phyloP scores from a whole-genome alignment of 352 stramenopile species.

The Phytophthora citrophthora region DNA sequence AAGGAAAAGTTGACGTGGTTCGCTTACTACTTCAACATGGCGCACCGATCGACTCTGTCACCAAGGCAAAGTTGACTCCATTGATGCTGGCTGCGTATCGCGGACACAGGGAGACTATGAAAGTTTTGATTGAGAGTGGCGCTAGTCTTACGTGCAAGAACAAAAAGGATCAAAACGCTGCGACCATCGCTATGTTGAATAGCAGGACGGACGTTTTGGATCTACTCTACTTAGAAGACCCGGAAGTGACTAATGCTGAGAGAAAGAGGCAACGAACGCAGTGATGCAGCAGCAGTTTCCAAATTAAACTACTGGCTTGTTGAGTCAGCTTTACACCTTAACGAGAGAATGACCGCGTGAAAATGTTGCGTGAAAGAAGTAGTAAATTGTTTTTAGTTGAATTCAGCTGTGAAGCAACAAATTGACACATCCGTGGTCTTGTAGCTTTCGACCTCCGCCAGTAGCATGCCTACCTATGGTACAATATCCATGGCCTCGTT shows the following conservation, averaged over 20 bases:
- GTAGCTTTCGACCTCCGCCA: too few species aligned
- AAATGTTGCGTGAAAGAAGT: too few species aligned
- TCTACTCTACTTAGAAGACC: too few species aligned
- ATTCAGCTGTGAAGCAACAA: neutral
- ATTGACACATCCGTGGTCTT: neutral
- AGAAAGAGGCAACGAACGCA: neutral
- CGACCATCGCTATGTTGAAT: too few species aligned
- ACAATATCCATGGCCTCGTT: neutral
- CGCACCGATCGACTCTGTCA: constrained; percentile 2
- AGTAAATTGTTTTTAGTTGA: neutral
- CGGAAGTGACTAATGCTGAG: too few species aligned
- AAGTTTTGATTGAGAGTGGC: constrained; percentile 2
- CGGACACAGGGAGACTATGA: constrained; percentile 1
- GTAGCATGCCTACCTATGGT: too few species aligned
- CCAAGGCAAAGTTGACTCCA: constrained; percentile 1
- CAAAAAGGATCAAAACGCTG: neutral
- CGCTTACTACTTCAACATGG: constrained; percentile 8
- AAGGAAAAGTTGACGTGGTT: constrained; percentile 6
- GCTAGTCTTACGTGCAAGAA: neutral
- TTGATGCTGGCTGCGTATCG: constrained; percentile 2
- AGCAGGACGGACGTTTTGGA: too few species aligned
- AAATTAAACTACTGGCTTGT: too few species aligned
- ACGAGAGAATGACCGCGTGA: too few species aligned
- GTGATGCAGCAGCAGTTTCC: too few species aligned
- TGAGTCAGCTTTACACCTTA: too few species aligned